phyloP scores from a whole-genome alignment of 768 basidiomycete species.

The Favolaschia claudopus region DNA sequence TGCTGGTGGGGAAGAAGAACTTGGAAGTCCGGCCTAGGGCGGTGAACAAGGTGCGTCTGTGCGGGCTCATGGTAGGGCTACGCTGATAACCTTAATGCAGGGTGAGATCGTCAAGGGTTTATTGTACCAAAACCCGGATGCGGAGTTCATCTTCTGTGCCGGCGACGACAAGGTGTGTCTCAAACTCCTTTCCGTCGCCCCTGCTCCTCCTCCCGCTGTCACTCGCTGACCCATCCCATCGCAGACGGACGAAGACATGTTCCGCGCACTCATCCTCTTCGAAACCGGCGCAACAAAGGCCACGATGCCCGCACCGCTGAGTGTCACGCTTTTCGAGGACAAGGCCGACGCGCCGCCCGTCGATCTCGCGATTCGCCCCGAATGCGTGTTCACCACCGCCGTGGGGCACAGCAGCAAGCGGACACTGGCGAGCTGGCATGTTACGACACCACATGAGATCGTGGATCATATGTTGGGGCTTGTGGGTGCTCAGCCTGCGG shows the following conservation, averaged over 20 bases:
- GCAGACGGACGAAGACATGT: conserved; percentile 99
- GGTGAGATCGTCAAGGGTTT: conserved; percentile 98
- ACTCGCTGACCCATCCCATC: background rate
- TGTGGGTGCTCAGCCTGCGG: conserved; percentile 37
- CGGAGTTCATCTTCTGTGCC: conserved; percentile 96
- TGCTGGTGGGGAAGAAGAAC: conserved; percentile 98
- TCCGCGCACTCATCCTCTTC: conserved; percentile 84
- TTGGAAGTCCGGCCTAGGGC: conserved; percentile 95
- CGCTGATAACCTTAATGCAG: conserved; percentile 32
- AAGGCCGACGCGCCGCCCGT: conserved; percentile 46
- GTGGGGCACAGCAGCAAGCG: conserved; percentile 92
- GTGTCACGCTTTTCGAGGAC: conserved; percentile 58
- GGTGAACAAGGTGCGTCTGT: conserved; percentile 78
- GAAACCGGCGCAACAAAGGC: conserved; percentile 50
- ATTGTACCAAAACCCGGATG: conserved; percentile 90
- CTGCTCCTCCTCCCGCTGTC: background rate
- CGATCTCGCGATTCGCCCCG: conserved; percentile 68
- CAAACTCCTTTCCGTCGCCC: background rate
- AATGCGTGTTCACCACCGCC: conserved; percentile 88
- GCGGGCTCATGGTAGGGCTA: background rate
- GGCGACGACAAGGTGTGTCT: conserved; percentile 90
- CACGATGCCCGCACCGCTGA: conserved; percentile 65
- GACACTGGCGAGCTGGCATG: conserved; percentile 92
- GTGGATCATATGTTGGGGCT: conserved; percentile 80
- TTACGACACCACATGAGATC: conserved; percentile 87